Conservation (phyloP, 306 rosid species). For the Vigna unguiculata region DNA sequence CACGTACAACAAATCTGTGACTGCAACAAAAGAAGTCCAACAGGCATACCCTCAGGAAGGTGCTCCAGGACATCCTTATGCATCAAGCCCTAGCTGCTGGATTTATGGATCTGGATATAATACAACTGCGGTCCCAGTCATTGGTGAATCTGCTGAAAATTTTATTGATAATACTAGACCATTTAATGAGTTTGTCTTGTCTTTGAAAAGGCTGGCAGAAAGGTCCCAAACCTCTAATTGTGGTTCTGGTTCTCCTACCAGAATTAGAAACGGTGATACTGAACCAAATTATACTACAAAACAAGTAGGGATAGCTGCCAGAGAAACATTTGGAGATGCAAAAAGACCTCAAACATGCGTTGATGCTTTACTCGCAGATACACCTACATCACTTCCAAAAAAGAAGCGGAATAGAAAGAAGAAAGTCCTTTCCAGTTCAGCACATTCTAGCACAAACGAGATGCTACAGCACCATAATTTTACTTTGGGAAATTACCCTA, state of each 20-base stretch:
- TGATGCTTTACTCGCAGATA: conserved; percentile 51
- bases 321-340: conserved; percentile 40
- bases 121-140: conserved; percentile 33
- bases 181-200: conserved; percentile 40
- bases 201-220: conserved; percentile 53
- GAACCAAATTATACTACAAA: conserved; percentile 48
- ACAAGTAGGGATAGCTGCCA: conserved; percentile 37
- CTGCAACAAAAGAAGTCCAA: conserved; percentile 37
- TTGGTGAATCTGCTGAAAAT: conserved; percentile 31
- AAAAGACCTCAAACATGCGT: conserved; percentile 49
- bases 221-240: conserved; percentile 54
- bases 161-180: conserved; percentile 43
- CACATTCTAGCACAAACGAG: conserved; percentile 45
- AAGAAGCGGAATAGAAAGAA: conserved; percentile 64
- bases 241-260: conserved; percentile 50
- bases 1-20: conserved; percentile 36
- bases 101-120: conserved; percentile 46
- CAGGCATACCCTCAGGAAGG: conserved; percentile 41
- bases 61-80: conserved; percentile 39
- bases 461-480: conserved; percentile 42
- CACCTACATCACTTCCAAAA: conserved; percentile 52
- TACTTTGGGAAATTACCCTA: conserved; percentile 47
- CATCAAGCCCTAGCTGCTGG: conserved; percentile 49
- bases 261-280: conserved; percentile 36
- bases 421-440: conserved; percentile 43